Percentiles rank a stretch among this genome's conserved stretches.
These are phyloP conservation scores for Margaritispora aquatica DNA, from an alignment of 495 filamentous ascomycete species.

Conservation along the genomic window DNA sequence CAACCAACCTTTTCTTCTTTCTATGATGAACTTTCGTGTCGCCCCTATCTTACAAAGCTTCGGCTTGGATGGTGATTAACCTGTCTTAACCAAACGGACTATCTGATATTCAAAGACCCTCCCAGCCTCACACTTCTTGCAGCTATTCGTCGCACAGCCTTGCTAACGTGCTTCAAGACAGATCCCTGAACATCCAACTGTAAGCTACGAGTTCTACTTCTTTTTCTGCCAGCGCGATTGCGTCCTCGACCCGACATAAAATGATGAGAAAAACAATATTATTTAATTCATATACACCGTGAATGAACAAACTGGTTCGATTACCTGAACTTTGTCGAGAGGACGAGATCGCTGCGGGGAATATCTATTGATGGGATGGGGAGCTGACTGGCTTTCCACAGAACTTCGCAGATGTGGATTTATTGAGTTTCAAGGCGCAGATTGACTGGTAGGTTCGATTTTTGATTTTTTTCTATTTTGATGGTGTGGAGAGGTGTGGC, in stretches of 20 bases:
- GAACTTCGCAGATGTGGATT: neutral
- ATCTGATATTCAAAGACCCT: constrained; percentile 19
- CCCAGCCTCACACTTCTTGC: neutral
- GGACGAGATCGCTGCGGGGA: neutral
- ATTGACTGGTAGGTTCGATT: neutral
- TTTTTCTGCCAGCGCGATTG: neutral
- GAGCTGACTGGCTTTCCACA: neutral
- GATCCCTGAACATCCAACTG: no score
- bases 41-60: constrained; percentile 29
- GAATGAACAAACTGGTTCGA: constrained; percentile 27
- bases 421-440: no score
- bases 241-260: constrained; percentile 3
- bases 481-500: constrained; percentile 1
- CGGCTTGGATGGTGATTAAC: constrained; percentile 27
- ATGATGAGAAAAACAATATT: constrained; percentile 29
- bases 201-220: constrained; percentile 12
- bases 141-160: neutral
- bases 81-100: constrained; percentile 31
- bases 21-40: constrained; percentile 31
- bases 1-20: neutral
- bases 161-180: constrained; percentile 11
- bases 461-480: neutral
- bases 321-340: constrained; percentile 21
- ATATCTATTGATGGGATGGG: neutral
- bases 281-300: constrained; percentile 24